Evolutionary conservation across 106 monocot genomes (phyloP), one percentile per base, ranked within the genome.

Genomic region (Dendrobium nobile): DNA sequence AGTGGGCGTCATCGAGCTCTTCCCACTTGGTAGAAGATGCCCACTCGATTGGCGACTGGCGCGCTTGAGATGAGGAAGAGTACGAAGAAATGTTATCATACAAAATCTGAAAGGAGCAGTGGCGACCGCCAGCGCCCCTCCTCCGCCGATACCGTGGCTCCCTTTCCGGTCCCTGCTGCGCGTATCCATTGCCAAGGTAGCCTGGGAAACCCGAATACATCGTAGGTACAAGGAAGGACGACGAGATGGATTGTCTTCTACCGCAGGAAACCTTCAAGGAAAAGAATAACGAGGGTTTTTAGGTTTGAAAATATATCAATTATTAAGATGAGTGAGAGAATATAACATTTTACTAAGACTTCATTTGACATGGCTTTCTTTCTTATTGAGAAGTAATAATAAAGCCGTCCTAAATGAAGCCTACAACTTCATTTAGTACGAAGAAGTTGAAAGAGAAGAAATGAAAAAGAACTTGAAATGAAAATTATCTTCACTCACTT

Each of bases 1-100:
- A 97, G 84, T 97, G 94, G 37, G 90, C 92, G 47, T 58, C 67
- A 77, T 97, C 97, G 78, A 84, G 89, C 47, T 92, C 88, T 33
- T 84, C 87, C 79, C 87, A 85, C 80, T 44, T 81, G 55, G 86
- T 72, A 54, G 85, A 47, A 19, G 82, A 43, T n/a, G 48, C 17
- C 75, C 73, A 72, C 20, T 82, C 85, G 33, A 40, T 26, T 7
- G 47, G 31, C 42, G 78, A 19, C 44, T 75, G 67, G 74, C 24
- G 67, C 31, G 74, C 42, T 4, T 40, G 61, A 18, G 81, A 48
- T 26, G 80, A 26, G 24, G 61, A 27, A 41, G 82, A 48, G 0
- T 82, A 79, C 0, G 82, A 78, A 10, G 85, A 33, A 0, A 18
- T 9, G 10, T 76, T 78, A 41, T 77, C 70, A 37, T 70, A 72